These are phyloP conservation scores for Erysimum cheiranthoides DNA, from an alignment of 345 rosid species.

Conservation along the genomic window DNA sequence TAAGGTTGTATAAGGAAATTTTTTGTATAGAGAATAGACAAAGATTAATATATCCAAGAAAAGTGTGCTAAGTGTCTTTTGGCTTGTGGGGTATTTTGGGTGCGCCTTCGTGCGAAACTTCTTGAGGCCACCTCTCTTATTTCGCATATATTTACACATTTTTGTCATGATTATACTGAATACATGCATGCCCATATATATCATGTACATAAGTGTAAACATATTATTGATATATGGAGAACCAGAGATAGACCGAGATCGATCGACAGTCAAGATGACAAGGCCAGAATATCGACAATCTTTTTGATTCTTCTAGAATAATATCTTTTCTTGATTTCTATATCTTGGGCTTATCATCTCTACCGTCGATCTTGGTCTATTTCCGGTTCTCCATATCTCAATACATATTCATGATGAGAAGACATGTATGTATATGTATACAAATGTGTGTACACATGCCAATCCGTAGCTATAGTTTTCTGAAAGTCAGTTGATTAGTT, in stretches of 20 bases:
- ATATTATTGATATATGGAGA: no score
- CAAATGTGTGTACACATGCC: neutral
- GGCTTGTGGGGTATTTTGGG: conserved; percentile 49
- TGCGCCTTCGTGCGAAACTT: conserved; percentile 49
- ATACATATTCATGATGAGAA: no score
- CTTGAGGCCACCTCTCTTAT: conserved; percentile 32
- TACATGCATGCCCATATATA: conserved; percentile 33
- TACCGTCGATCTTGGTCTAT: no score
- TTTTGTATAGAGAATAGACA: neutral
- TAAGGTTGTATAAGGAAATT: conserved; percentile 11
- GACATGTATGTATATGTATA: neutral
- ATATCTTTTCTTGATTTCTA: no score
- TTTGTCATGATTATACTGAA: conserved; percentile 25
- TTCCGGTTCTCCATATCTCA: no score
- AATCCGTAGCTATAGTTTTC: conserved; percentile 1
- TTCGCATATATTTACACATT: conserved; percentile 19
- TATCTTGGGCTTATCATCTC: no score
- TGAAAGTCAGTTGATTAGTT: neutral
- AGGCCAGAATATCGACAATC: no score
- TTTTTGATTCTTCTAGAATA: no score
- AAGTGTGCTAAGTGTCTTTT: conserved; percentile 43
- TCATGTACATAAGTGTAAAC: conserved; percentile 19
- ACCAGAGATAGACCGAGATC: no score
- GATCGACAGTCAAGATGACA: no score
- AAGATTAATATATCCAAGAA: conserved; percentile 25